Evolutionary conservation across 805 yeast species (phyloP), one percentile per base, ranked within the genome.

Genomic region (Naumovozyma castellii): DNA sequence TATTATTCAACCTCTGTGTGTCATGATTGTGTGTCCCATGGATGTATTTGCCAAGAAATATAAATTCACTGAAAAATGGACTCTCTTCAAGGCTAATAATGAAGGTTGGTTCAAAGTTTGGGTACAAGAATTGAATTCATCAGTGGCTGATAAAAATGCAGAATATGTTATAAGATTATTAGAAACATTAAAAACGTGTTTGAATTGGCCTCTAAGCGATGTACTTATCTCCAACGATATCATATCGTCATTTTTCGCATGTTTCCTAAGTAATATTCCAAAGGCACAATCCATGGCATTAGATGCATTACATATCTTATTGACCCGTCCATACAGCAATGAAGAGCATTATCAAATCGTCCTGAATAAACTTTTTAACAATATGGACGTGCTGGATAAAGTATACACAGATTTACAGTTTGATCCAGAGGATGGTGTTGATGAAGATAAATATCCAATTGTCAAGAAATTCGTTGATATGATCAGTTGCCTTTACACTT

Each of bases 381-480:
- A 94, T n/a, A 75, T 92, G 45, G 64, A 68, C 35, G 72, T 85
- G 53, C 68, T 92, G 36, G 62, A 74, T 27, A 72, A 69, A 35
- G 84, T 85, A 22, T 88, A 80, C 57, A 69, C 74, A 29, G 51
- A 65, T 8, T 52, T 72, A 31, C 56, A 57, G 18, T 69, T 84
- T 38, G 75, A 76, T 46, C 76, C 84, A 0, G 42, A 45, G 13
- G 78, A 80, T 43, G 84, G 79, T 51, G 70, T 87, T 17, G 88
- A 84, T 52, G 97, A 87, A 50, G 75, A 73, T 41, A 70, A 75
- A 28, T 92, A 92, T 57, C 79, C 94, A 1, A 72, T 90, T 42
- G 64, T 84, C 45, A 92, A 92, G 58, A 90, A 90, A 62, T 72
- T 90, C 13, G 95, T 88, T 3, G 98, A 92, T 56, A 83, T 90